Evolutionary conservation across 306 rosid species (phyloP).

Genomic region (Glycine latifolia): DNA sequence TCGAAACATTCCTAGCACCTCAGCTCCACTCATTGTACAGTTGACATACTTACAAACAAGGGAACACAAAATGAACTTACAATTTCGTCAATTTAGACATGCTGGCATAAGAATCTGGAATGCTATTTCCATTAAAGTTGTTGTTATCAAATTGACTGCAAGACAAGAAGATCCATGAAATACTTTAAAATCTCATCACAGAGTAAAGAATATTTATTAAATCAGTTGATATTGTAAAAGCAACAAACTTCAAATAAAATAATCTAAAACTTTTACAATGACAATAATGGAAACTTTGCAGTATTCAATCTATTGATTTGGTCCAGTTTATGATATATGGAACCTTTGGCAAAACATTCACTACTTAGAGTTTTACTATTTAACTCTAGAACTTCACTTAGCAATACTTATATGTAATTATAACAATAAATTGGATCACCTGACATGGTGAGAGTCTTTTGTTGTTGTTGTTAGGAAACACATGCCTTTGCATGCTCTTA

Average conservation of each 20-base stretch:
- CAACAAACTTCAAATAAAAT: background rate
- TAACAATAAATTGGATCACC: background rate
- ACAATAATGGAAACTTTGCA: background rate
- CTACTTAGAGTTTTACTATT: background rate
- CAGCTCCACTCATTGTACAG: background rate
- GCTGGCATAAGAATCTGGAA: constrained; percentile 71
- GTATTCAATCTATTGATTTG: background rate
- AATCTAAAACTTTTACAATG: background rate
- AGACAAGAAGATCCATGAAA: constrained; percentile 35
- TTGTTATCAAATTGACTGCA: constrained; percentile 95
- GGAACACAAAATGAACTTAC: constrained; percentile 64
- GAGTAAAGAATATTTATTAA: background rate
- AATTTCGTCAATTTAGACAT: constrained; percentile 69
- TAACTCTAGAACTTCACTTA: background rate
- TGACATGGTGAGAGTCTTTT: background rate
- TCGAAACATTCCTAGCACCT: background rate
- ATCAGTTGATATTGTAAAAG: background rate
- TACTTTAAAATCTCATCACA: background rate
- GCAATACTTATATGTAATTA: background rate
- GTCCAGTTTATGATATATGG: background rate
- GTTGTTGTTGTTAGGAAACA: background rate
- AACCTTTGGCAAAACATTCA: background rate
- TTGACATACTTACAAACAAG: constrained; percentile 24
- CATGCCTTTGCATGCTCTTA: background rate
- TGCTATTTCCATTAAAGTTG: constrained; percentile 69